Evolutionary conservation across 306 rosid genomes (phyloP), one percentile per base, ranked within the genome.

Genomic region (Leucaena leucocephala): DNA sequence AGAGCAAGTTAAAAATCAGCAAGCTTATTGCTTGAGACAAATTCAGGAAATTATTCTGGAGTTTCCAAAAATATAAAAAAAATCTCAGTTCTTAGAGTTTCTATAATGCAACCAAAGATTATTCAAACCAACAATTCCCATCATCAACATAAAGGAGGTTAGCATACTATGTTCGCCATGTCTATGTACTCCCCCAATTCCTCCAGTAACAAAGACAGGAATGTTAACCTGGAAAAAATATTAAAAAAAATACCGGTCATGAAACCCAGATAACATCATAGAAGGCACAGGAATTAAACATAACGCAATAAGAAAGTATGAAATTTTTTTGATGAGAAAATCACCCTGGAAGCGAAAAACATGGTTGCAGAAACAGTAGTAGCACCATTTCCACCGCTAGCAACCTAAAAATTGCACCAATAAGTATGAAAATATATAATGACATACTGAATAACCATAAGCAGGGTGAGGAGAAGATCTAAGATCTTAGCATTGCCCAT

Each of bases 101-200:
- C 58, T 43, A 65, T 49, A 81, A 6, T 40, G 70, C 39, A 76
- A n/a, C 17, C 68, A 67, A 42, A 46, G 52, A 65, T 71, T 12
- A 81, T 27, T 65, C 64, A 72, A 62, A 82, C 17, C 33, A 8
- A 48, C 21, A 46, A 75, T 45, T 75, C 72, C 55, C 59, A 63
- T 50, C 67, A 69, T 15, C 62, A 78, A 74, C 62, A 74, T 62
- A 62, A 44, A 80, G 33, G 21, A 78, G 75, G 76, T 77, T 71
- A 82, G 75, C 97, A 10, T 88, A 94, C 97, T 91, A n/a, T 81
- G 52, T 82, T 92, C 94, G 40, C 97, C 93, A 66, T 92, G 92
- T 74, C 95, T 88, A 85, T 92, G 97, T 33, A 95, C 98, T 81
- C 98, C 98, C 72, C 98, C 98, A 59, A 92, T 87, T 17, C 98